Conservation (phyloP, 805 yeast species). For the Brettanomyces nanus region DNA sequence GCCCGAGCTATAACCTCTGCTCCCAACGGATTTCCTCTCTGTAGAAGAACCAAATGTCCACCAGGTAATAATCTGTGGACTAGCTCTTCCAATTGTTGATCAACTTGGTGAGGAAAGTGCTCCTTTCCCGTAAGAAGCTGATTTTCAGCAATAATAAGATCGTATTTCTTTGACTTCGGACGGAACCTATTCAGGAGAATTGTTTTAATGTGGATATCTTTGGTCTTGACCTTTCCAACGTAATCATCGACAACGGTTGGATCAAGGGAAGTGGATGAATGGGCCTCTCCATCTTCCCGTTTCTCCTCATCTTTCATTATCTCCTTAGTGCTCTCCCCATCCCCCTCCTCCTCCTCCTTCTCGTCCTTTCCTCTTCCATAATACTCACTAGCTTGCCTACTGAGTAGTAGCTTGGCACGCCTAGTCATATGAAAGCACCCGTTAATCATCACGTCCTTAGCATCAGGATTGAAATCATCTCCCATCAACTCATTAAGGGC, state of each 20-base stretch:
- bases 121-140: constrained; percentile 56
- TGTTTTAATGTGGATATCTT: constrained; percentile 45
- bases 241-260: constrained; percentile 23
- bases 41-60: constrained; percentile 73
- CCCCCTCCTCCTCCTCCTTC: constrained; percentile 3
- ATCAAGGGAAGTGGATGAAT: neutral
- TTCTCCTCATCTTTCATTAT: constrained; percentile 13
- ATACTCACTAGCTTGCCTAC: constrained; percentile 54
- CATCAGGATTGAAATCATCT: constrained; percentile 46
- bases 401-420: constrained; percentile 68
- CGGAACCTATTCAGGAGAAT: constrained; percentile 41
- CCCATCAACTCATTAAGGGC: constrained; percentile 83
- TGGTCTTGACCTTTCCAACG: constrained; percentile 49
- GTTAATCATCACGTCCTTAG: constrained; percentile 63
- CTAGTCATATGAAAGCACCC: constrained; percentile 69
- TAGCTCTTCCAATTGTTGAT: constrained; percentile 51
- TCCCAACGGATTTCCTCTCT: constrained; percentile 85
- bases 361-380: constrained; percentile 2
- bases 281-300: constrained; percentile 12
- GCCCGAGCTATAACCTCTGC: constrained; percentile 87
- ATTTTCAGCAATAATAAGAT: constrained; percentile 76
- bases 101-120: constrained; percentile 67
- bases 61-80: constrained; percentile 60
- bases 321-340: constrained; percentile 4
- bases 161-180: constrained; percentile 53